Evolutionary conservation across 441 rosid species (phyloP).

Genomic region (Bruguiera hainesii): DNA sequence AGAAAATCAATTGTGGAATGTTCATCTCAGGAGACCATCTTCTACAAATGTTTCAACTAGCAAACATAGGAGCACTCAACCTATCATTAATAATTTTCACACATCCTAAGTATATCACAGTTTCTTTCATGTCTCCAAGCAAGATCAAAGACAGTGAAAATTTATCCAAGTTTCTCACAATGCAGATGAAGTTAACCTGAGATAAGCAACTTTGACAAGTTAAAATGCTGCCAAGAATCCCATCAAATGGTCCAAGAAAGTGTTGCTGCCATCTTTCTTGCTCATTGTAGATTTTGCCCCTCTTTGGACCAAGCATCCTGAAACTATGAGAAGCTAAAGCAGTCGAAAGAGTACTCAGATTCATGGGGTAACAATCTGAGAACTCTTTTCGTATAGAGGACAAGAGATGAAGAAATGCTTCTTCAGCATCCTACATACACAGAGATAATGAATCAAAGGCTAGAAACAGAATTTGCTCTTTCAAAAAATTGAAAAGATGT

Average conservation of each 20-base stretch:
- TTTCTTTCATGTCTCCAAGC: not conserved
- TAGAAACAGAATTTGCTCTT: conserved; percentile 1
- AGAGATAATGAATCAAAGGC: conserved; percentile 26
- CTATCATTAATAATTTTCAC: not conserved
- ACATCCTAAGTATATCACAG: conserved; percentile 10
- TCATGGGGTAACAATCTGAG: conserved; percentile 51
- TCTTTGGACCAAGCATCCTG: conserved; percentile 47
- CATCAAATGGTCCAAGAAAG: conserved; percentile 82
- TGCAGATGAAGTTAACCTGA: conserved; percentile 50
- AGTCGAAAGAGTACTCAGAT: conserved; percentile 43
- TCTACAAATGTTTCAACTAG: not conserved
- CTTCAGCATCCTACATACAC: conserved; percentile 73
- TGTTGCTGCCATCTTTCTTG: conserved; percentile 74
- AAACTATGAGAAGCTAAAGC: conserved; percentile 37
- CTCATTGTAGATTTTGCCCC: conserved; percentile 37
- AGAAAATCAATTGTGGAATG: not conserved
- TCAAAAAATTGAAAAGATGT: conserved; percentile 11
- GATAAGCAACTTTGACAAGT: conserved; percentile 72
- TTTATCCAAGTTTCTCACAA: not conserved
- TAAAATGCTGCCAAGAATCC: conserved; percentile 65
- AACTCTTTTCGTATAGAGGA: conserved; percentile 75
- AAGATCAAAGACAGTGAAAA: conserved; percentile 2
- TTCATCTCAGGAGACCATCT: not conserved
- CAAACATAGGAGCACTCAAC: not conserved
- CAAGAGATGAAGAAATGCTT: conserved; percentile 83